Evolutionary conservation across 1,284 basidiomycete species (phyloP).

Genomic region (Cryptococcus maquisensis): DNA sequence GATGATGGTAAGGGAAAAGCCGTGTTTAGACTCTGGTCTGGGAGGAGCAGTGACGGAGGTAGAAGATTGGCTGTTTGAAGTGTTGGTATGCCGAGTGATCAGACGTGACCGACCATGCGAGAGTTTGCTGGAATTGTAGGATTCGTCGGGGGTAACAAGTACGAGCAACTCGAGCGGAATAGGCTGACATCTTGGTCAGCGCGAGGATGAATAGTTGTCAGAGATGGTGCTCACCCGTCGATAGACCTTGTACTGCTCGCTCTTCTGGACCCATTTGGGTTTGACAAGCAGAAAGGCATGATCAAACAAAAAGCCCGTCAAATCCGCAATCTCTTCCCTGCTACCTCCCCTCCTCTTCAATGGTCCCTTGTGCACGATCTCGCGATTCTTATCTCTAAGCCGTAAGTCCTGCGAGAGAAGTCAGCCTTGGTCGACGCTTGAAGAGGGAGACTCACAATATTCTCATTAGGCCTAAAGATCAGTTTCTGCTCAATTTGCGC

Average conservation of each 20-base stretch:
- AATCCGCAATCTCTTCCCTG: constrained; percentile 75
- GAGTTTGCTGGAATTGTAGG: constrained; percentile 45
- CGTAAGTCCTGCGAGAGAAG: constrained; percentile 64
- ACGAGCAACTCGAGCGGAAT: constrained; percentile 93
- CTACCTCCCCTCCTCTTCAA: constrained; percentile 79
- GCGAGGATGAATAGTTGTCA: not conserved
- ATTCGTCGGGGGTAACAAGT: constrained; percentile 75
- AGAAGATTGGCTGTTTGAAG: constrained; percentile 11
- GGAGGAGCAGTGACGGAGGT: constrained; percentile 35
- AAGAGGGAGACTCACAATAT: constrained; percentile 60
- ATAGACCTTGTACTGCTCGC: constrained; percentile 91
- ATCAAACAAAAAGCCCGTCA: constrained; percentile 93
- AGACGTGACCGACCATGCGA: constrained; percentile 49
- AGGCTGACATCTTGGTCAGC: constrained; percentile 56
- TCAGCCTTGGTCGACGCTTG: not conserved
- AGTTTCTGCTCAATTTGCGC: constrained; percentile 85
- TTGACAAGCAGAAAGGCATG: constrained; percentile 96
- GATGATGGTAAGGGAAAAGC: constrained; percentile 87
- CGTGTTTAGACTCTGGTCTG: constrained; percentile 73
- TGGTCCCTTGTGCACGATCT: constrained; percentile 90
- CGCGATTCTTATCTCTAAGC: constrained; percentile 77
- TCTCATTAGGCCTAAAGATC: constrained; percentile 76
- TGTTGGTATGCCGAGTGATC: constrained; percentile 46
- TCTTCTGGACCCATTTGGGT: constrained; percentile 76
- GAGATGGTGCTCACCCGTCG: constrained; percentile 61